Evolutionary conservation across 352 stramenopile genomes (phyloP).

Genomic region (Globisporangium emineosum): DNA sequence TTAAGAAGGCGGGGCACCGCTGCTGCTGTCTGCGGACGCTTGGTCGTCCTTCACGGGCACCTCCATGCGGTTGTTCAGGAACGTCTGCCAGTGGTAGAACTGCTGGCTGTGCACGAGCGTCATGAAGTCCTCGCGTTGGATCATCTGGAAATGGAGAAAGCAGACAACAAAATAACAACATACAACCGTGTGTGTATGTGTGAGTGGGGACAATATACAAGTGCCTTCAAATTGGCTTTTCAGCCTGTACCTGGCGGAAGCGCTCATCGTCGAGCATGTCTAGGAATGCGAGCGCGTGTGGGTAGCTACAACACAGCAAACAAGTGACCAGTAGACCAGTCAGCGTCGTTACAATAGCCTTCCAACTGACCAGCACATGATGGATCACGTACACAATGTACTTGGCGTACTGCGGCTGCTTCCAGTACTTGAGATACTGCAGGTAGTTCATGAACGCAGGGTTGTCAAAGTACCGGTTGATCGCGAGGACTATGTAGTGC

Average conservation of each 20-base stretch:
- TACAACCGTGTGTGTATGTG: too few species aligned
- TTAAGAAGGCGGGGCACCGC: constrained; percentile 1
- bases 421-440: constrained; percentile 92
- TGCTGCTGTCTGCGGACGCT: constrained; percentile 13
- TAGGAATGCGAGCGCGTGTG: constrained; percentile 85
- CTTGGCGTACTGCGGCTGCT: constrained; percentile 89
- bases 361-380: neutral
- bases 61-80: constrained; percentile 77
- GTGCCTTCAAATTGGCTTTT: too few species aligned
- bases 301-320: constrained; percentile 40
- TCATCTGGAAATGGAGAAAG: constrained; percentile 45
- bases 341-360: neutral
- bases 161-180: neutral
- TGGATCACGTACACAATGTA: constrained; percentile 89
- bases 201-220: too few species aligned
- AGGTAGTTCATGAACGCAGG: constrained; percentile 89
- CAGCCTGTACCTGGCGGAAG: constrained; percentile 80
- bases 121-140: constrained; percentile 84
- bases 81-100: constrained; percentile 90
- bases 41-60: constrained; percentile 20
- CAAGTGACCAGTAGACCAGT: neutral
- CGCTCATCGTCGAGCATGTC: constrained; percentile 86
- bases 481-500: constrained; percentile 87
- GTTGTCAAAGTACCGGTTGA: constrained; percentile 91
- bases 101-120: constrained; percentile 85